Base-by-base conservation (phyloP, 2,329 filamentous ascomycete species). In the Geosmithia flava region DNA sequence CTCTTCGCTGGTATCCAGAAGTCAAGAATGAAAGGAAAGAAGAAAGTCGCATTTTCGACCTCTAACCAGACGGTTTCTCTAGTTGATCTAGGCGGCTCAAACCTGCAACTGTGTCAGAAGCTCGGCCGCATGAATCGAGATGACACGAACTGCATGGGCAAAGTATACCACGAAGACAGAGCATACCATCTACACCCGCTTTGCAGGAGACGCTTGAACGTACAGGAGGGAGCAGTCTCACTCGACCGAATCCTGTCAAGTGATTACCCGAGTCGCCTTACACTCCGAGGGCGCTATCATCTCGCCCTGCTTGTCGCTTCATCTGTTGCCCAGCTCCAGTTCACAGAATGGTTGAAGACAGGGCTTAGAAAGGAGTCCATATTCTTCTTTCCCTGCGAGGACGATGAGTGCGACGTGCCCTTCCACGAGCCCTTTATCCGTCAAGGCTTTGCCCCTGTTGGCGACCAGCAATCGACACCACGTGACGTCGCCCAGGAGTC, bases 381-480 rank as follows among this genome's bases (percentile, higher is more conserved):
- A 17, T 33, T 45, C 44, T 45, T 45, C 44, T 30, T 16, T 19
- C 16, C 20, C 20, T 44, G 42, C 7, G 42, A 19, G 20, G 42
- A 44, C 13, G 7, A 44, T 8, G n/a, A n/a, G n/a, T 44, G 7
- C 42, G 42, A 44, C 19, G 19, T 44, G 13, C 42, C 42, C 15
- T 45, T 30, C 23, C 23, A 33, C 20, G 44, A 45, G n/a, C 44
- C 44, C 23, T 45, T 30, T 23, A 45, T 45, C 44, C 44, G 20
- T 6, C 11, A n/a, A 17, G 44, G 23, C 23, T 45, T 45, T 11
- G 13, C 44, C 3, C 23, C 20, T 11, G 6, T 13, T 13, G 20
- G 7, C 20, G 17, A n/a, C 29, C 16, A 30, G 29, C n/a, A n/a
- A n/a, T 20, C 3, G 2, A 20, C 8, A 17, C 20, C 41, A 42